Percentiles rank a stretch among this genome's conserved stretches.
phyloP scores from a whole-genome alignment of 345 rosid species.

The Limnanthes douglasii region DNA sequence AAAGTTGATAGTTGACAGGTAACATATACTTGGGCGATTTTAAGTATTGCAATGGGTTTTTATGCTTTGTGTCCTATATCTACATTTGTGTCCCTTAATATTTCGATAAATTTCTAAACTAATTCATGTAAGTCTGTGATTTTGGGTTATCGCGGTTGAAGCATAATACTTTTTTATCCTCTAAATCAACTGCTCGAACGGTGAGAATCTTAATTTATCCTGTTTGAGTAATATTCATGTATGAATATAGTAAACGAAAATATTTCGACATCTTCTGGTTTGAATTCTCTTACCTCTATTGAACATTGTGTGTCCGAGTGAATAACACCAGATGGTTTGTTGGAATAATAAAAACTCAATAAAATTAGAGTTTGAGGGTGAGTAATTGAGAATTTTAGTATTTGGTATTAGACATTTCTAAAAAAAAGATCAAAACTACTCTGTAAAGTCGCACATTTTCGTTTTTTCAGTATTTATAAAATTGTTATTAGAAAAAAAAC shows the following conservation, averaged over 20 bases:
- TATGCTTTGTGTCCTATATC: background rate
- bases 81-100: constrained; percentile 1
- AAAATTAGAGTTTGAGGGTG: no score
- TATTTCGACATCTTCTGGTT: background rate
- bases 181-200: constrained; percentile 99
- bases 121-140: constrained; percentile 63
- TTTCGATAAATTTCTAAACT: background rate
- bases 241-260: background rate
- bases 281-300: constrained; percentile 5
- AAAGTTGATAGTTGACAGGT: no score
- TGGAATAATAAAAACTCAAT: no score
- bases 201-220: constrained; percentile 23
- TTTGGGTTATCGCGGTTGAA: constrained; percentile 98
- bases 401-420: no score
- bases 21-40: no score
- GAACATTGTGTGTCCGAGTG: constrained; percentile 64
- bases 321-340: constrained; percentile 99
- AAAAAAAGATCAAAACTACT: no score
- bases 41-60: no score
- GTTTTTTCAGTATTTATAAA: no score
- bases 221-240: background rate
- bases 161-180: constrained; percentile 90
- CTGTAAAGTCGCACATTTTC: no score
- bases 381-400: no score
- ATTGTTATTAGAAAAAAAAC: no score